phyloP scores from a whole-genome alignment of 352 stramenopile genomes.

The Phytophthora agathidicida region DNA sequence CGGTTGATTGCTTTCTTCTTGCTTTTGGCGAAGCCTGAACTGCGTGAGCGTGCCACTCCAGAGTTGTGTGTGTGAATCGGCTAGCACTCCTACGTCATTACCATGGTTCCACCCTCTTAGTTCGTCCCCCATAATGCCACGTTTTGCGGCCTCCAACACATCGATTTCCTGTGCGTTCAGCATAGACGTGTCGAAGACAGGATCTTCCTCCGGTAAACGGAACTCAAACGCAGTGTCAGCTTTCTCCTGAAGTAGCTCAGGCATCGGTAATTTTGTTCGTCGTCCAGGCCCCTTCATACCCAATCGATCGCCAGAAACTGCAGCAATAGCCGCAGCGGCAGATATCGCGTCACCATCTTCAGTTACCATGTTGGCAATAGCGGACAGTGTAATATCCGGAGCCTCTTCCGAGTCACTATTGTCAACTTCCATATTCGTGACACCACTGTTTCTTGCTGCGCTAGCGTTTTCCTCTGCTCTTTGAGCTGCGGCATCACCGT shows the following conservation, averaged over 20 bases:
- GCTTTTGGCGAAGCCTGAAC: constrained; percentile 54
- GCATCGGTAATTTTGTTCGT: constrained; percentile 31
- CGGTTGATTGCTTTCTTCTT: constrained; percentile 51
- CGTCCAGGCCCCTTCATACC: constrained; percentile 47
- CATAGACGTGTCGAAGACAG: constrained; percentile 64
- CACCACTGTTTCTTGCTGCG: constrained; percentile 27
- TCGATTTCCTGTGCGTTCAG: constrained; percentile 56
- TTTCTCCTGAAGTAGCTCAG: constrained; percentile 39
- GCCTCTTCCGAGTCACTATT: constrained; percentile 82
- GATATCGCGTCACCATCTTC: constrained; percentile 80
- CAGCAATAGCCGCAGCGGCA: constrained; percentile 52
- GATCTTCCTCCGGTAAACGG: constrained; percentile 66
- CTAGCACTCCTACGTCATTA: constrained; percentile 76
- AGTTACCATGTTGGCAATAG: constrained; percentile 88
- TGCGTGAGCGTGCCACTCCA: constrained; percentile 86
- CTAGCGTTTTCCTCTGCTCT: constrained; percentile 34
- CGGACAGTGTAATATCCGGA: constrained; percentile 77
- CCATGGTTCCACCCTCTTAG: constrained; percentile 67
- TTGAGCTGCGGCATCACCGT: constrained; percentile 27
- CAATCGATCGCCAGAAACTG: constrained; percentile 43
- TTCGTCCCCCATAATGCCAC: constrained; percentile 76
- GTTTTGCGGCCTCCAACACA: constrained; percentile 65
- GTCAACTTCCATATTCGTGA: constrained; percentile 83
- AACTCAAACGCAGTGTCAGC: constrained; percentile 62
- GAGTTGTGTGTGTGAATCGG: constrained; percentile 64